Evolutionary conservation across 2,329 filamentous ascomycete species (phyloP).

Genomic region (Biscogniauxia sp.): DNA sequence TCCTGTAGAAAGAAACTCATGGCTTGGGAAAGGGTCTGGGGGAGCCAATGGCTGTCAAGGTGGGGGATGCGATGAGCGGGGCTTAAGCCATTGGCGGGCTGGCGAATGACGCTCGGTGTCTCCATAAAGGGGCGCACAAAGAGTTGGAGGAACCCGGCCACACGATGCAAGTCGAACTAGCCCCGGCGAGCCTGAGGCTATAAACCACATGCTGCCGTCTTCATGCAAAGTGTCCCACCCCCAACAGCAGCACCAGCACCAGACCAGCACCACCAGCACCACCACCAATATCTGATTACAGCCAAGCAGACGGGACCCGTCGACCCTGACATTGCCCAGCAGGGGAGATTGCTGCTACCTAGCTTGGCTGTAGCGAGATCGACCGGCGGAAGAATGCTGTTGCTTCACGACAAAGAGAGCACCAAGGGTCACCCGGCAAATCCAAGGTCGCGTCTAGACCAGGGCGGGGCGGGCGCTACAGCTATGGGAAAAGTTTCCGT

Average conservation of each 20-base stretch:
- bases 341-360: too few relatives aligned
- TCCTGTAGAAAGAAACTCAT: not conserved
- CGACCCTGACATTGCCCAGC: too few relatives aligned
- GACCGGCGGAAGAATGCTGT: not conserved
- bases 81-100: not conserved
- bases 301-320: not conserved
- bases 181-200: not conserved
- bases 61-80: constrained; percentile 1
- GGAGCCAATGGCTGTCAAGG: not conserved
- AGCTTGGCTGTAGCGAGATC: not conserved
- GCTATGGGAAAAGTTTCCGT: not conserved
- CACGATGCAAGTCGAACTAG: not conserved
- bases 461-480: not conserved
- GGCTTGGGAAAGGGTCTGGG: not conserved
- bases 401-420: not conserved
- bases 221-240: not conserved
- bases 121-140: not conserved
- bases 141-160: constrained; percentile 2
- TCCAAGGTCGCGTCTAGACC: not conserved
- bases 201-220: not conserved
- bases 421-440: not conserved
- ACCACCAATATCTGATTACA: not conserved
- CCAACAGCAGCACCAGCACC: too few relatives aligned
- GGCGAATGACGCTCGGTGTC: constrained; percentile 1
- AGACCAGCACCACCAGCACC: not conserved